Evolutionary conservation across 805 yeast genomes (phyloP).

Genomic region (Komagataella kurtzmanii): DNA sequence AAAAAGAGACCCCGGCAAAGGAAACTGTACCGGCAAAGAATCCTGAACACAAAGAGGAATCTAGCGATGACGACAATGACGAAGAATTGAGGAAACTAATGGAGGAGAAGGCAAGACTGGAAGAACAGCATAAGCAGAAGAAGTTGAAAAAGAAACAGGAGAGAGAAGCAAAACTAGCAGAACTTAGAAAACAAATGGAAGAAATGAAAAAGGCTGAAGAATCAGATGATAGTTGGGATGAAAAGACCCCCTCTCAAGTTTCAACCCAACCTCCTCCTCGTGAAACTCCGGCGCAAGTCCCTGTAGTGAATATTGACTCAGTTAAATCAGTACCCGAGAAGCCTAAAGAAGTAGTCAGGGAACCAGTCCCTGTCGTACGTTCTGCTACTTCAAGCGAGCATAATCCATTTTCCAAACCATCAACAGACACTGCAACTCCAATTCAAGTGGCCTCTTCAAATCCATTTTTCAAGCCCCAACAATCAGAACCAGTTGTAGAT

Average conservation of each 20-base stretch:
- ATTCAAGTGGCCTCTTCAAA: conserved; percentile 19
- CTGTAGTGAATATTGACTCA: conserved; percentile 2
- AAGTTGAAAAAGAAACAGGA: conserved; percentile 38
- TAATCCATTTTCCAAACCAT: conserved; percentile 11
- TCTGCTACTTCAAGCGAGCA: conserved; percentile 2
- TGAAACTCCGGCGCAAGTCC: conserved; percentile 6
- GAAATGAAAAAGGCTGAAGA: conserved; percentile 31
- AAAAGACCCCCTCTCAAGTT: neutral
- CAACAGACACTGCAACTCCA: neutral
- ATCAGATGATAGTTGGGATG: conserved; percentile 11
- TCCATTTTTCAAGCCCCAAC: conserved; percentile 46
- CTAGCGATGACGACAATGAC: conserved; percentile 23
- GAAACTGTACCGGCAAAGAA: conserved; percentile 1
- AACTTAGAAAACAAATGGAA: conserved; percentile 45
- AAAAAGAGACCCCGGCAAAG: conserved; percentile 2
- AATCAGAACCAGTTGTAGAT: conserved; percentile 17
- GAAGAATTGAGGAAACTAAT: conserved; percentile 28
- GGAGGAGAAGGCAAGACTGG: conserved; percentile 34
- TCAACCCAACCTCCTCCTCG: neutral
- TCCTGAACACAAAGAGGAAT: conserved; percentile 3
- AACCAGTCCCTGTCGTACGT: neutral
- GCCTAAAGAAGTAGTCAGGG: neutral
- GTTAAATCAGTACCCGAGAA: neutral
- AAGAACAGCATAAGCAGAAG: conserved; percentile 19
- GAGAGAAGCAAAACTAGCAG: conserved; percentile 46